phyloP scores from a whole-genome alignment of 2,329 filamentous ascomycete genomes.

The Apiospora malaysiana region DNA sequence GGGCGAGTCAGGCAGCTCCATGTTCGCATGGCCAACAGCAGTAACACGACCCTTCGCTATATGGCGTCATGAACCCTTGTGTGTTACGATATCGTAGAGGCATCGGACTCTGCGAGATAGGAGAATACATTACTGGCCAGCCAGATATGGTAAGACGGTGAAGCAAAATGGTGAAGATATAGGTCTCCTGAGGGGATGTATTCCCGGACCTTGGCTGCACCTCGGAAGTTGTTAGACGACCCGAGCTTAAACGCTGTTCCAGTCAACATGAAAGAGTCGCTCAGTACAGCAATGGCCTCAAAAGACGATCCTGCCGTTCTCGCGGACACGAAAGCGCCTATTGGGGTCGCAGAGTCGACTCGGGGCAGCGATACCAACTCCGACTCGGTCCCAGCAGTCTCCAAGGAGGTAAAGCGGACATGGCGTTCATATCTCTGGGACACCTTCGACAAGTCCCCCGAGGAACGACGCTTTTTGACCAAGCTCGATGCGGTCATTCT shows the following conservation, averaged over 20 bases:
- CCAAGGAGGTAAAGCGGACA: conserved; percentile 41
- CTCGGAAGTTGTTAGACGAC: not conserved
- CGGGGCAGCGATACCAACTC: conserved; percentile 28
- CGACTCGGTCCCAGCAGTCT: conserved; percentile 24
- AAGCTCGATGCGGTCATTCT: conserved; percentile 49
- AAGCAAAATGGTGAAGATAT: not conserved
- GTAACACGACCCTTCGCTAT: not conserved
- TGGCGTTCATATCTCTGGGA: conserved; percentile 57
- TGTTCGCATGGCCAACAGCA: not conserved
- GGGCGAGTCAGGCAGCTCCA: not conserved
- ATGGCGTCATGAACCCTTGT: not conserved
- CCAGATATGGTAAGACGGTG: not conserved
- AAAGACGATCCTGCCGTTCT: not conserved
- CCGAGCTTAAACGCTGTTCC: not conserved
- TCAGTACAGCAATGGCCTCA: no score
- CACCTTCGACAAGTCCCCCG: conserved; percentile 48
- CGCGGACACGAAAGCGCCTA: not conserved
- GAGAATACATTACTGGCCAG: not conserved
- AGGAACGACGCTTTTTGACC: conserved; percentile 47
- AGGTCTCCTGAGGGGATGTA: not conserved
- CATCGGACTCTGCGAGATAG: not conserved
- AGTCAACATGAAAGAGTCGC: no score
- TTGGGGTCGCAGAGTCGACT: not conserved
- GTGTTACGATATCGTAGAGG: not conserved
- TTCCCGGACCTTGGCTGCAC: not conserved